phyloP scores from a whole-genome alignment of 2,329 filamentous ascomycete genomes.

The Nemania serpens region DNA sequence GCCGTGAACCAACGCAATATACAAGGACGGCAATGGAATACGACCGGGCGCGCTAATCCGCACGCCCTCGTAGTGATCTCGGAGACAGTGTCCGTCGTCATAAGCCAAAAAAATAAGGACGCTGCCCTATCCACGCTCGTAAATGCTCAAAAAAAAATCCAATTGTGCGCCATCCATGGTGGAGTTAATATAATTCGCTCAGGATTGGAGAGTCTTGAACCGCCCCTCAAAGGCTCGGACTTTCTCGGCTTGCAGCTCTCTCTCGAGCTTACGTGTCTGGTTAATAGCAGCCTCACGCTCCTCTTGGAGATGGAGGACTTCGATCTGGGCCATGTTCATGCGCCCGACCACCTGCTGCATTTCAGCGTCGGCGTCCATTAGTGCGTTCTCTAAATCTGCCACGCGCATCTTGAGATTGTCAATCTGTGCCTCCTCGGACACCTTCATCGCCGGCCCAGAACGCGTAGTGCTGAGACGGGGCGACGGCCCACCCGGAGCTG shows the following conservation, averaged over 20 bases:
- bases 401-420: constrained; percentile 78
- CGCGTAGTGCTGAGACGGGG: constrained; percentile 57
- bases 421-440: constrained; percentile 74
- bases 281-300: constrained; percentile 75
- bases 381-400: constrained; percentile 80
- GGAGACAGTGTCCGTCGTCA: constrained; percentile 12
- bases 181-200: constrained; percentile 1
- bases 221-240: constrained; percentile 55
- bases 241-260: constrained; percentile 67
- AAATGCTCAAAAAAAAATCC: constrained; percentile 28
- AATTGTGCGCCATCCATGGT: constrained; percentile 18
- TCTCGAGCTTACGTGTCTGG: constrained; percentile 72
- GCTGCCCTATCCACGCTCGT: constrained; percentile 20
- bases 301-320: constrained; percentile 78
- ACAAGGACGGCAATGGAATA: constrained; percentile 20
- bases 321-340: constrained; percentile 83
- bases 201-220: constrained; percentile 43
- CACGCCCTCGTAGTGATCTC: constrained; percentile 16
- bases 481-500: constrained; percentile 51
- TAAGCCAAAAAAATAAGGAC: constrained; percentile 22
- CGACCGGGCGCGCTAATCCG: constrained; percentile 11
- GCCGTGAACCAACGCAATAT: constrained; percentile 24
- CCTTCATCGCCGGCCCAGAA: constrained; percentile 62
- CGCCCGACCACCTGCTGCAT: constrained; percentile 83
- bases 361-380: constrained; percentile 75